These are phyloP conservation scores for Flammula alnicola DNA, from an alignment of 1,284 basidiomycete genomes.

Conservation along the genomic window DNA sequence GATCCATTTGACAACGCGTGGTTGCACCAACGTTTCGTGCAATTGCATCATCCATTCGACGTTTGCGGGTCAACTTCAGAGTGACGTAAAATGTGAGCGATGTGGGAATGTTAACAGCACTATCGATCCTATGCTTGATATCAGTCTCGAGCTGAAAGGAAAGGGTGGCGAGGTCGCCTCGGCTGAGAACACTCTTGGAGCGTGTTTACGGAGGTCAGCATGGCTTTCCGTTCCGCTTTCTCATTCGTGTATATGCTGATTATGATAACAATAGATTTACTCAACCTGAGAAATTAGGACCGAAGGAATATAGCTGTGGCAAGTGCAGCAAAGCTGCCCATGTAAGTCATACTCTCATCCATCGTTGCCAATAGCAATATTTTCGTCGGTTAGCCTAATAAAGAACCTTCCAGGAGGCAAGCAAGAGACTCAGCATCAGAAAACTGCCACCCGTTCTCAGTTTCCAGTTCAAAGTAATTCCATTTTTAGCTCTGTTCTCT, in stretches of 20 bases:
- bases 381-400: conserved; percentile 6
- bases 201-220: conserved; percentile 73
- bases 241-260: neutral
- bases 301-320: conserved; percentile 75
- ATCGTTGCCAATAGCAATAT: neutral
- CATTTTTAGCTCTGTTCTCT: neutral
- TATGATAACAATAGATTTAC: conserved; percentile 71
- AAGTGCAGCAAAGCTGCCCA: conserved; percentile 74
- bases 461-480: conserved; percentile 90
- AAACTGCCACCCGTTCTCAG: conserved; percentile 90
- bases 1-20: conserved; percentile 81
- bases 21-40: conserved; percentile 75
- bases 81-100: conserved; percentile 86
- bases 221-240: conserved; percentile 4
- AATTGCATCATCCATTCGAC: conserved; percentile 93
- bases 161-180: conserved; percentile 48
- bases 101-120: conserved; percentile 81
- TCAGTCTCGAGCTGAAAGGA: conserved; percentile 84
- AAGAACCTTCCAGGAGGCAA: conserved; percentile 59
- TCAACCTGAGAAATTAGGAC: conserved; percentile 72
- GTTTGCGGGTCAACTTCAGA: conserved; percentile 88
- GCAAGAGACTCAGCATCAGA: conserved; percentile 83
- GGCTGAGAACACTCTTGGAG: conserved; percentile 64
- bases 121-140: conserved; percentile 89
- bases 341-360: conserved; percentile 39